Evolutionary conservation across 805 yeast genomes (phyloP), one percentile per base, ranked within the genome.

Genomic region (Cyberlindnera subsufficiens): DNA sequence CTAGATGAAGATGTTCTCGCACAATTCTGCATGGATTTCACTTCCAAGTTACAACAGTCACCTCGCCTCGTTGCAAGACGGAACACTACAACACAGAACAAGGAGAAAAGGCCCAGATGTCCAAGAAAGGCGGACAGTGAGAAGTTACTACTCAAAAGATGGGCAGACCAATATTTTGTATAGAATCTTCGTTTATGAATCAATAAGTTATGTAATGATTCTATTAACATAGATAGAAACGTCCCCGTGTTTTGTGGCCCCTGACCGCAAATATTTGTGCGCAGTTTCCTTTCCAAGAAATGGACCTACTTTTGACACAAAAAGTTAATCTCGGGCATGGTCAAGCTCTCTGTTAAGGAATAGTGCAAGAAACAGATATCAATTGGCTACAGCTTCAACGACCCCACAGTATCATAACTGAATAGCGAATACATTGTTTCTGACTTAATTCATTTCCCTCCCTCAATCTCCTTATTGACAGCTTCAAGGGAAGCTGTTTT

Each of bases 81-180:
- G 11, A 8, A 22, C 27, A 13, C 29, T 14, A 18, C 18, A 15
- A 18, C 17, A 14, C 31, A 17, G 29, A 17, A 11, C n/a, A 18
- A 9, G 9, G 38, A n/a, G 14, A 20, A 18, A 5, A 35, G 31
- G 8, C 42, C 42, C 3, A 31, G 37, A 31, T 40, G 36, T 5
- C 57, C 57, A 16, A 38, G 50, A 17, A 53, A 51, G 35, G 45
- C 54, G 1, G 57, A 52, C 32, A 44, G 56, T 10, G 80, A 75
- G 49, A 75, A 73, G 48, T 49, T 75, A 16, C 49, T 75, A 33
- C 45, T 74, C 39, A 69, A 70, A 22, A 60, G 78, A 47, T 75
- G 80, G 80, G 71, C 76, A 1, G 77, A 57, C 27, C 59, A 54
- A 40, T 57, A 56, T 42, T 56, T 57, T 31, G 33, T 35, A 7